Evolutionary conservation across 2,329 filamentous ascomycete species (phyloP), one percentile per base, ranked within the genome.

Genomic region (Microdochium nivale): DNA sequence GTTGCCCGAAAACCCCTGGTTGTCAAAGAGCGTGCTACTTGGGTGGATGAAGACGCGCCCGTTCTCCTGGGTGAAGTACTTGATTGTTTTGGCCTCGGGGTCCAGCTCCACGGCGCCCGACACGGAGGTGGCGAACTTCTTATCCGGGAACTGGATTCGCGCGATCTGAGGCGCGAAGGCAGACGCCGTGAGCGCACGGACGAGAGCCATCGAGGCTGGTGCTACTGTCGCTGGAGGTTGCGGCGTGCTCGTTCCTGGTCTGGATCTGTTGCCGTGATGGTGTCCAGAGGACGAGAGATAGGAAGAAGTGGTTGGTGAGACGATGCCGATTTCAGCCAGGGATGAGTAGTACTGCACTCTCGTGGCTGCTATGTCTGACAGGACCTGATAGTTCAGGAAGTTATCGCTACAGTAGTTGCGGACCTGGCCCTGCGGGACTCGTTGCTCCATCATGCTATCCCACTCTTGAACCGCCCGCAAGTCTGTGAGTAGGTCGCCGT

Each of bases 41-140:
- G 94, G 94, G 63, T 99, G 94, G 16, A 97, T 84, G 67, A 99
- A 99, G 13, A 97, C 89, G 7, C 94, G 80, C 0, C 87, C 88
- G 58, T 87, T 88, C 60, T 90, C 87, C 62, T 88, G 85, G 58
- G 87, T 89, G 69, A 90, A 97, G 71, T 91, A 99, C 65, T 90
- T 94, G 70, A 99, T 96, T 2, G 87, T 88, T 50, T 84, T 80
- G 3, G 92, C 92, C 68, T 97, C 92, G 0, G 92, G 92, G 64
- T 99, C 94, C 7, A 96, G 77, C 65, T 94, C 92, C 1, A 97
- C 88, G 0, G 94, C 89, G 8, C 94, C 94, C 1, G 89, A 88
- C 56, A 95, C 81, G 2, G 88, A 90, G 33, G 85, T 83, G 13
- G 88, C 88, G 67, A 95, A 99, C 68, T 96, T 97, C 74, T 95